Base-by-base conservation (phyloP, 139 green algal genomes). In the Picochlorum sp. region DNA sequence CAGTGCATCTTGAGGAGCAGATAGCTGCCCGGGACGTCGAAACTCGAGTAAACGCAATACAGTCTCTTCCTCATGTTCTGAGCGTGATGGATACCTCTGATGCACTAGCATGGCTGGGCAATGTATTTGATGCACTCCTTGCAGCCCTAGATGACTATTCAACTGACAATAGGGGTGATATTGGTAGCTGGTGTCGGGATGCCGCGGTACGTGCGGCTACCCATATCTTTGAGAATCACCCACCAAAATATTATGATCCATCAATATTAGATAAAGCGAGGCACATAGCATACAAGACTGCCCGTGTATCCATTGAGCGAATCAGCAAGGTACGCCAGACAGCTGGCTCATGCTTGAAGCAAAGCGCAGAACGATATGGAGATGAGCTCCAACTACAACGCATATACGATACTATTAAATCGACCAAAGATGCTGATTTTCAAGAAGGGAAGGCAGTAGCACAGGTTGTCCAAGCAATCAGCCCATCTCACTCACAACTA, bases 111-210 rank as follows among this genome's bases (percentile, higher is more conserved):
- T 44, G 23, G 6, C 51, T 61, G 26, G 26, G 62, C 23, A 18
- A 28, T 0, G 62, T 45, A 16, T 31, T 63, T 9, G 16, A 24
- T 16, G 14, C 55, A 26, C 37, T 98, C 56, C 60, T 91, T 52
- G 47, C 37, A 11, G 77, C 76, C 3, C 56, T 95, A 62, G 72
- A 82, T 14, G 94, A 99, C 66, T 99, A 97, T 77, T 86, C 76
- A 44, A 85, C 79, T 7, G 94, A 99, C 79, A 91, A 95, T 68
- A 77, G 90, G 6, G 94, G 94, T 0, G 94, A 99, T 60, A 88
- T 98, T 47, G 94, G 94, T 24, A 92, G 82, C 68, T 96, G 88
- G 87, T 88, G 97, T 66, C 76, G 94, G 0, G 86, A 95, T 67
- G 90, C 86, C 6, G 85, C 88, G 13, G 94, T 97, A 77, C 57